Base-by-base conservation (phyloP, 768 basidiomycete genomes). In the Trametes gibbosa region DNA sequence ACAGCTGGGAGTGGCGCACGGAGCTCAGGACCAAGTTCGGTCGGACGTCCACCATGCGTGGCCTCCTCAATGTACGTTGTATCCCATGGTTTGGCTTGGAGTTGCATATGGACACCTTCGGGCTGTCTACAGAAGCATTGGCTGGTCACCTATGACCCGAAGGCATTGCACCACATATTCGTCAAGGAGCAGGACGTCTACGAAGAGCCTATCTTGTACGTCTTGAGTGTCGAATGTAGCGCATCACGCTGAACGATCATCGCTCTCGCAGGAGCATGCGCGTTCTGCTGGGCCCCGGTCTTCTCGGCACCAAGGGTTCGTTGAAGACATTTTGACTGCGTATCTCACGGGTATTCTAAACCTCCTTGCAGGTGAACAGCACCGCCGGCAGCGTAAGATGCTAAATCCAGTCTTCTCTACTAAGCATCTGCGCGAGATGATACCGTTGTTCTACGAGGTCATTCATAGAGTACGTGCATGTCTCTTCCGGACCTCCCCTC, bases 301-400 rank as follows among this genome's bases (percentile, higher is more conserved):
- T 39, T 5, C 13, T 39, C 17, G 37, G 37, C 3, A 39, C 37
- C 17, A 14, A 39, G 5, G 29, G 29, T 32, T 32, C 29, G 29
- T 32, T 10, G 29, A 5, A 32, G 5, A 10, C 29, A 5, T 32
- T 10, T 4, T 4, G 5, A 32, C 10, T 10, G 29, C 10, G 5
- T 10, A 32, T 10, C 29, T 32, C 29, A 32, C 10, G 29, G 29
- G 29, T 10, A 5, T 32, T 10, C 10, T 10, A 32, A 4, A 32
- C 29, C 29, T 32, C 29, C 29, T 32, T 4, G 10, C 29, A 37
- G 59, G 59, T 54, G 74, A 64, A 65, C 76, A 63, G n/a, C 81
- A 83, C 63, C 75, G 75, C 66, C 72, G 71, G 24, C 81, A 83
- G 65, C 72, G 81, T n/a, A 81, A 81, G 65, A 70, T 81, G 39